Conservation (phyloP, 2,329 filamentous ascomycete genomes). For the Penicillium sp. region DNA sequence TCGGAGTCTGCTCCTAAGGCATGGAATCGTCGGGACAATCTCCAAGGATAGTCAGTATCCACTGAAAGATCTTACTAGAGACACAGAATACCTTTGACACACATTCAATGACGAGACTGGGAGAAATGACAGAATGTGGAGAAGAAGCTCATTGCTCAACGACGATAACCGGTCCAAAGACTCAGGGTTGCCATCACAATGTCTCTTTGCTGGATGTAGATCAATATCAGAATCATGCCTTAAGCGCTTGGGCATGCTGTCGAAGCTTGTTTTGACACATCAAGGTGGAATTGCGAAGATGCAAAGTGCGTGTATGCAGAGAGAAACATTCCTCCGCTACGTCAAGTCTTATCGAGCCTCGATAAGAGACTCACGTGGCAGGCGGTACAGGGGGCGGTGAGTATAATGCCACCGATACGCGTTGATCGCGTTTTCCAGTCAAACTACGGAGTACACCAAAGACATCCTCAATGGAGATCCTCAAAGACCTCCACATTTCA, state of each 20-base stretch:
- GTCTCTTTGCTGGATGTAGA: slow-evolving; percentile 42
- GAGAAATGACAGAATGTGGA: slow-evolving; percentile 77
- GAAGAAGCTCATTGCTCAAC: slow-evolving; percentile 79
- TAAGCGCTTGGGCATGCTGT: slow-evolving; percentile 34
- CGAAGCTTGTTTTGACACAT: neutral
- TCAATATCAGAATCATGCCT: slow-evolving; percentile 14
- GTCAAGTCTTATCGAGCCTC: slow-evolving; percentile 13
- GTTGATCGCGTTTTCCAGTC: no score
- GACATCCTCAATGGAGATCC: slow-evolving; percentile 26
- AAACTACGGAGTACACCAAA: neutral
- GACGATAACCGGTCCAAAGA: slow-evolving; percentile 58
- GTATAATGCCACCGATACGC: slow-evolving; percentile 1
- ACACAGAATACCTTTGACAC: slow-evolving; percentile 51
- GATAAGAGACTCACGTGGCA: slow-evolving; percentile 14
- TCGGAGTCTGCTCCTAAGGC: slow-evolving; percentile 72
- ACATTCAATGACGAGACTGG: slow-evolving; percentile 61
- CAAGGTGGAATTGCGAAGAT: neutral
- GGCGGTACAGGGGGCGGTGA: slow-evolving; percentile 7
- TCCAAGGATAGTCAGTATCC: slow-evolving; percentile 11
- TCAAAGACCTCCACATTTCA: slow-evolving; percentile 29
- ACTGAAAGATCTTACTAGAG: no score
- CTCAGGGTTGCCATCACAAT: slow-evolving; percentile 25
- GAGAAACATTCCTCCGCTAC: slow-evolving; percentile 7
- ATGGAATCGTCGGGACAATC: slow-evolving; percentile 64
- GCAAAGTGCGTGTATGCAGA: slow-evolving; percentile 3